Evolutionary conservation across 176 grass and related monocot species (phyloP).

Genomic region (sorghum (Sorghum bicolor)): DNA sequence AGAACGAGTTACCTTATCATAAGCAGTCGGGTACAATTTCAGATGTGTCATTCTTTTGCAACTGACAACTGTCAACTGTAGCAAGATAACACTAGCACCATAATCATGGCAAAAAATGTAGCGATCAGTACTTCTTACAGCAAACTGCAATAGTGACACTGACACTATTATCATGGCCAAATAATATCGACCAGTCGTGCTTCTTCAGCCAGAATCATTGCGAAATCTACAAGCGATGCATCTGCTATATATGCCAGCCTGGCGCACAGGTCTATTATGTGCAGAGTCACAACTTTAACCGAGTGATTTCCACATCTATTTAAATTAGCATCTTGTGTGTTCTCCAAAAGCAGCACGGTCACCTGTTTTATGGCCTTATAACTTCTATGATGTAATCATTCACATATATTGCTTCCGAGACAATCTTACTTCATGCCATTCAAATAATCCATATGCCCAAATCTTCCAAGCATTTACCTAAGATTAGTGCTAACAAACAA

Average conservation of each 20-base stretch:
- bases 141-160: background rate
- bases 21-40: background rate
- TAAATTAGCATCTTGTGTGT: background rate
- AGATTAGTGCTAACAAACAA: background rate
- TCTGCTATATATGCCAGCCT: background rate
- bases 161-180: background rate
- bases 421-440: background rate
- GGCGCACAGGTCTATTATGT: background rate
- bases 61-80: conserved; percentile 12
- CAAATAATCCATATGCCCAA: background rate
- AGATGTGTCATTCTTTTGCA: background rate
- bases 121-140: background rate
- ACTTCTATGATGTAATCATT: background rate
- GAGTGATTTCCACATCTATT: background rate
- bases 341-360: background rate
- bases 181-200: background rate
- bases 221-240: background rate
- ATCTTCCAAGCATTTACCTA: background rate
- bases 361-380: background rate
- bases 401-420: background rate
- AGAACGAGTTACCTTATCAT: conserved; percentile 8
- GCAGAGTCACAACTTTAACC: background rate
- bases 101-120: background rate
- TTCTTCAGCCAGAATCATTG: conserved; percentile 18
- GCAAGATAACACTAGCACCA: conserved; percentile 6